Conservation (phyloP, 1,284 basidiomycete genomes). For the Rhizoctonia solani region DNA sequence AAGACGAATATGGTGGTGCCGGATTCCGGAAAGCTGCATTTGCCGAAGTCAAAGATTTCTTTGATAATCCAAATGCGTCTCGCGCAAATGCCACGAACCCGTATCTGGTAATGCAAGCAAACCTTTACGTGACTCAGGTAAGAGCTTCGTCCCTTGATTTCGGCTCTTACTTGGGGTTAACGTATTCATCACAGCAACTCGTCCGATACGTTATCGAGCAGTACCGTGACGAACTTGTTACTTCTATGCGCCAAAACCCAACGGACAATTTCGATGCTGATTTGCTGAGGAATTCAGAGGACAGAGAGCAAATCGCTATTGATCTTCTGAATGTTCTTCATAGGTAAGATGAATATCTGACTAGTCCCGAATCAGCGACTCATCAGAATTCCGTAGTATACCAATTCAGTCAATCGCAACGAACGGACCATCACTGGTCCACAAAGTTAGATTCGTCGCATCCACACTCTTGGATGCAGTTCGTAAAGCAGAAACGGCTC, state of each 20-base stretch:
- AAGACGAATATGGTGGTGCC: slow-evolving; percentile 38
- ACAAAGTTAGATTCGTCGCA: slow-evolving; percentile 88
- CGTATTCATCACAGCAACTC: slow-evolving; percentile 64
- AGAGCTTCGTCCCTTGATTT: slow-evolving; percentile 40
- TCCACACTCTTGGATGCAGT: slow-evolving; percentile 86
- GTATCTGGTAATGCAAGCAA: slow-evolving; percentile 86
- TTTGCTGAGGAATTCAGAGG: slow-evolving; percentile 53
- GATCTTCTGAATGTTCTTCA: slow-evolving; percentile 82
- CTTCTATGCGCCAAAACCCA: slow-evolving; percentile 57
- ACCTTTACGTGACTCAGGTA: slow-evolving; percentile 85
- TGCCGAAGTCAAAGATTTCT: slow-evolving; percentile 84
- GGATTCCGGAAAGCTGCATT: slow-evolving; percentile 75
- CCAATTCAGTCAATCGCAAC: slow-evolving; percentile 89
- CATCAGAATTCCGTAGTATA: slow-evolving; percentile 56
- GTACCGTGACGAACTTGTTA: slow-evolving; percentile 79
- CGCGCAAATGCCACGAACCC: slow-evolving; percentile 81
- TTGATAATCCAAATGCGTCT: slow-evolving; percentile 83
- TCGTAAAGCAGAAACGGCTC: slow-evolving; percentile 73
- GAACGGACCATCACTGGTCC: slow-evolving; percentile 67
- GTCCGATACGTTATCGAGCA: slow-evolving; percentile 87
- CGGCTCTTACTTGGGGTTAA: slow-evolving; percentile 10
- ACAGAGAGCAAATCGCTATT: slow-evolving; percentile 73
- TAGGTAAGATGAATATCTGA: slow-evolving; percentile 49
- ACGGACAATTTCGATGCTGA: slow-evolving; percentile 52
- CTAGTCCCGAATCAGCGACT: slow-evolving; percentile 19